Evolutionary conservation across 257 asterid genomes (phyloP), one percentile per base, ranked within the genome.

Genomic region (Salvia miltiorrhiza): DNA sequence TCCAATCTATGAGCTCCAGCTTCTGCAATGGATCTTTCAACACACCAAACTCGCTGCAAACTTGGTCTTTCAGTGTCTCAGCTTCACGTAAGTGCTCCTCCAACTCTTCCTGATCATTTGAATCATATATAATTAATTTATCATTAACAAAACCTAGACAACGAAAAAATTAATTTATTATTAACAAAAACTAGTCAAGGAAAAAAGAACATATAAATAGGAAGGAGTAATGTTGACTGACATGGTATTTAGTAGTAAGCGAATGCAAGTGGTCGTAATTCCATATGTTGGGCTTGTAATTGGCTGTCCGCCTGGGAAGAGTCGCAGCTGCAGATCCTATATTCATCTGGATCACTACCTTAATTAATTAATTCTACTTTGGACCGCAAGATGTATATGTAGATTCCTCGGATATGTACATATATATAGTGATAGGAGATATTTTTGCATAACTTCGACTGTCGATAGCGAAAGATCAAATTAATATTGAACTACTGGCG

Each of bases 231-330:
- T 48, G 0, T 26, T 26, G 30, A 50, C 24, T 9, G 26, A 23
- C 90, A 12, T 33, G 16, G 67, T 47, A 74, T 48, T 43, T 50
- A 76, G 45, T 69, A 3, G 73, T 37, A 7, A 88, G 83, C 7
- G 87, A 82, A 63, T 76, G 84, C 9, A 87, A 49, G 48, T 59
- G 56, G 7, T 73, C 80, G 8, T 78, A 81, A 45, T 80, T 84
- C 92, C 95, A 88, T 17, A 83, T 83, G 71, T 84, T 88, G 23
- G 92, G 87, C 72, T 80, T 83, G 81, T 88, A 88, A 55, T 83
- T 84, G 13, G 88, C 90, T 5, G 78, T 76, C n/a, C 90, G 74
- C 73, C 84, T 80, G 40, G 54, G 69, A 53, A 9, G 21, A 37
- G 19, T 28, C 9, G 55, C 17, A 53, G 66, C 12, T 19, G 49